Conservation (phyloP, 257 asterid genomes). For the Coffea eugenioides region DNA sequence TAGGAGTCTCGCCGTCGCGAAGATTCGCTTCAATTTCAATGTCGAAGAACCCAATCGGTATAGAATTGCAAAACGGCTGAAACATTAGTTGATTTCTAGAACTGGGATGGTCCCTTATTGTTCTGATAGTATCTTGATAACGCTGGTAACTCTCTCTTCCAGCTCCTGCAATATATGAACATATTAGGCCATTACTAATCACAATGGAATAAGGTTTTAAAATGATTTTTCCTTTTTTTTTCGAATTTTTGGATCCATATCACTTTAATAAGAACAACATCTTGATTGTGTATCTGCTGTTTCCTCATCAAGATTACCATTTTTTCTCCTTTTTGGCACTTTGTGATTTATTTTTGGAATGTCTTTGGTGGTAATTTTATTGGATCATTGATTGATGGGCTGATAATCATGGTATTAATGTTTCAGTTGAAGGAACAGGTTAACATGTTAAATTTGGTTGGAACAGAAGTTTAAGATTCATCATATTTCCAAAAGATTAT, state of each 20-base stretch:
- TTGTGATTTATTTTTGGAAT: background rate
- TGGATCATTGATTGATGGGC: background rate
- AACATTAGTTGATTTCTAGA: background rate
- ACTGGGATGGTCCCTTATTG: background rate
- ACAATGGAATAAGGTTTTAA: background rate
- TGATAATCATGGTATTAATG: background rate
- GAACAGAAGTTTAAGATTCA: background rate
- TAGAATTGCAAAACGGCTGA: background rate
- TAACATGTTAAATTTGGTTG: background rate
- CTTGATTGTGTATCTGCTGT: background rate
- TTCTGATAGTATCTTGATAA: background rate
- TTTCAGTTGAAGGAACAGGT: background rate
- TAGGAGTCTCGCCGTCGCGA: background rate
- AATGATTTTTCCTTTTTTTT: background rate
- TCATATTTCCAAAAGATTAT: background rate
- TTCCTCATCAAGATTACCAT: background rate
- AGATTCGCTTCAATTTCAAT: conserved; percentile 8
- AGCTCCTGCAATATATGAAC: background rate
- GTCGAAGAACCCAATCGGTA: background rate
- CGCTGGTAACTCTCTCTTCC: background rate
- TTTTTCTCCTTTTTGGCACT: background rate
- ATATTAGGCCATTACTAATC: background rate
- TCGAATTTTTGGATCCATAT: background rate
- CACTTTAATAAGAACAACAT: background rate
- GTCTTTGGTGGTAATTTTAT: background rate